Evolutionary conservation across 176 grass and related monocot genomes (phyloP).

Genomic region (Lolium rigidum): DNA sequence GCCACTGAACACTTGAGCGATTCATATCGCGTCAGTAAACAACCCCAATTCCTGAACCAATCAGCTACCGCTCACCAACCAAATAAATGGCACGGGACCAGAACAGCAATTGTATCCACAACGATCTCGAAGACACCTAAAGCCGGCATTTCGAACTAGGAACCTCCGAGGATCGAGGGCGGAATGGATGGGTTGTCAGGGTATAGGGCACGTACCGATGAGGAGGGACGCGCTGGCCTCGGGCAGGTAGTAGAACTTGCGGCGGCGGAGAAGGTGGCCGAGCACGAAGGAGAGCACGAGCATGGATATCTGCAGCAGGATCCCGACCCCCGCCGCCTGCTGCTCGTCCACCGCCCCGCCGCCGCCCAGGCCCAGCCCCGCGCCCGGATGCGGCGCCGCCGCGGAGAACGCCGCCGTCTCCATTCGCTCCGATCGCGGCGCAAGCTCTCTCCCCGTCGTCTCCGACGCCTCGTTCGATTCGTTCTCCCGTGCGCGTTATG

Average conservation of each 20-base stretch:
- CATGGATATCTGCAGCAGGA: slow-evolving; percentile 97
- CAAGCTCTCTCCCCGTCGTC: neutral
- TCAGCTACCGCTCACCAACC: neutral
- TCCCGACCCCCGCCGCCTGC: slow-evolving; percentile 90
- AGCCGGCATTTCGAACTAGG: neutral
- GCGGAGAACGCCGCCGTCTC: slow-evolving; percentile 2
- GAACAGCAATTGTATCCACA: neutral
- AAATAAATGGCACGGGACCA: neutral
- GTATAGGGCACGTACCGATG: slow-evolving; percentile 54
- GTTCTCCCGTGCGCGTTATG: neutral
- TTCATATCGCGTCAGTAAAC: neutral
- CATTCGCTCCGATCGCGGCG: slow-evolving; percentile 1
- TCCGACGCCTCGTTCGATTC: neutral
- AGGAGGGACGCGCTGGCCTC: slow-evolving; percentile 94
- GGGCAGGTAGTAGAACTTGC: slow-evolving; percentile 90
- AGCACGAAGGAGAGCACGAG: slow-evolving; percentile 90
- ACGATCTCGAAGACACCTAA: neutral
- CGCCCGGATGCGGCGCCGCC: slow-evolving; percentile 26
- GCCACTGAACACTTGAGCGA: neutral
- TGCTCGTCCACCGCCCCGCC: slow-evolving; percentile 66
- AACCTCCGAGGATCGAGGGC: neutral
- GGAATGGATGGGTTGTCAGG: neutral
- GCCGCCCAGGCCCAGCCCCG: slow-evolving; percentile 23
- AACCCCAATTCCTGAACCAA: neutral
- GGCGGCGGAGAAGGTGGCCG: slow-evolving; percentile 81